Base-by-base conservation (phyloP, 768 basidiomycete species). In the Rhizopogon sp. region DNA sequence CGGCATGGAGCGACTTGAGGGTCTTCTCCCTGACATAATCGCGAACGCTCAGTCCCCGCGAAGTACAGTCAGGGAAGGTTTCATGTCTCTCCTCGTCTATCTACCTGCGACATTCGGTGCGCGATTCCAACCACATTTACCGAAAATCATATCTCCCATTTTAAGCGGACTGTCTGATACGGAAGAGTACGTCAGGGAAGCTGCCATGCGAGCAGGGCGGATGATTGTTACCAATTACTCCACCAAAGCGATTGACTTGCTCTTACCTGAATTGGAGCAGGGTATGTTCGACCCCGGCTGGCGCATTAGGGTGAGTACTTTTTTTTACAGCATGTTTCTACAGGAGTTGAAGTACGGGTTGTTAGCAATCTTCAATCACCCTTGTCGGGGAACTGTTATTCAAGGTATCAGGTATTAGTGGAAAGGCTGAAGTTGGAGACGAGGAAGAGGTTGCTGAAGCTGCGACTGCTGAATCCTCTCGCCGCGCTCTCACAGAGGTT, bases 181-280 rank as follows among this genome's bases (percentile, higher is more conserved):
- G 6, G 95, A 97, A 62, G 97, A 98, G 73, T 93, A 89, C 64
- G 97, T 98, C 9, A 81, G 96, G 25, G 95, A 98, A 59, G 95
- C 96, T 10, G 94, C 96, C 5, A 98, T 98, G 95, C 84, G 92
- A 37, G 95, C 96, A n/a, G 95, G 96, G 55, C 80, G 97, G 59
- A 98, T 98, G 93, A 88, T 98, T 60, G 90, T 99, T 60, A 87
- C 85, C 56, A 97, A 95, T 68, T 98, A 98, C 74, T 89, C 94
- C 10, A 83, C 62, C 64, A 90, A 85, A 66, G 96, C 96, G 5
- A 92, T 98, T 54, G 96, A 98, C 59, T 76, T 99, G 22, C 77
- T 99, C 17, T 75, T 99, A 7, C 97, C 96, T 1, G 94, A 98
- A 69, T 82, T 98, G 39, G 94, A 98, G 68, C 82, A 78, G 37